A percentile compares a stretch with the other conserved stretches of the same genome.
Conservation (phyloP, 352 stramenopile species). For the Peronospora belbahrii region DNA sequence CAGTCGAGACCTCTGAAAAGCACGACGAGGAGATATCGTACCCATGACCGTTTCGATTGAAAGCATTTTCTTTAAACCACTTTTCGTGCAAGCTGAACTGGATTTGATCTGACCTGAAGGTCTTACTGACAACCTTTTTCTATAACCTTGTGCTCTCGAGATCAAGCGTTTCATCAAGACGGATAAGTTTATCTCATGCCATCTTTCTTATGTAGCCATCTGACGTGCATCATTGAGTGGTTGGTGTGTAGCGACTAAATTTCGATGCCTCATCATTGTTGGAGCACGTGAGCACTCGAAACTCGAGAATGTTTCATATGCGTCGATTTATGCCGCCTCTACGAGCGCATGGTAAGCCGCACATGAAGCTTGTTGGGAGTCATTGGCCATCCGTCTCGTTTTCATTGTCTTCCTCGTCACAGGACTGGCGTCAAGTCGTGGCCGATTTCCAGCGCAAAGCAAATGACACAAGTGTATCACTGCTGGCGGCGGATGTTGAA, state of each 20-base stretch:
- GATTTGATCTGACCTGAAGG: background rate
- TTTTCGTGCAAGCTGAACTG: constrained; percentile 1
- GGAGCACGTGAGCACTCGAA: too few relatives aligned
- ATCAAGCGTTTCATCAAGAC: constrained; percentile 15
- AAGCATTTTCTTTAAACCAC: background rate
- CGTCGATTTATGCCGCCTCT: constrained; percentile 7
- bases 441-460: constrained; percentile 37
- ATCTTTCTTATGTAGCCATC: constrained; percentile 15
- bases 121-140: background rate
- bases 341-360: background rate
- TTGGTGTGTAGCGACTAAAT: background rate
- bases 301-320: background rate
- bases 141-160: background rate
- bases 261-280: background rate
- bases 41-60: too few relatives aligned
- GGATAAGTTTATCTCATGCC: background rate
- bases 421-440: constrained; percentile 40
- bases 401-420: background rate
- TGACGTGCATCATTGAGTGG: background rate
- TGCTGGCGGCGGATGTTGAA: constrained; percentile 21
- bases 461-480: constrained; percentile 9
- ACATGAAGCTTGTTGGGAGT: background rate
- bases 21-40: background rate
- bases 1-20: too few relatives aligned
- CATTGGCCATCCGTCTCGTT: constrained; percentile 1